Conservation (phyloP, 164 flowering plant genomes). For the Vitis labrusca region DNA sequence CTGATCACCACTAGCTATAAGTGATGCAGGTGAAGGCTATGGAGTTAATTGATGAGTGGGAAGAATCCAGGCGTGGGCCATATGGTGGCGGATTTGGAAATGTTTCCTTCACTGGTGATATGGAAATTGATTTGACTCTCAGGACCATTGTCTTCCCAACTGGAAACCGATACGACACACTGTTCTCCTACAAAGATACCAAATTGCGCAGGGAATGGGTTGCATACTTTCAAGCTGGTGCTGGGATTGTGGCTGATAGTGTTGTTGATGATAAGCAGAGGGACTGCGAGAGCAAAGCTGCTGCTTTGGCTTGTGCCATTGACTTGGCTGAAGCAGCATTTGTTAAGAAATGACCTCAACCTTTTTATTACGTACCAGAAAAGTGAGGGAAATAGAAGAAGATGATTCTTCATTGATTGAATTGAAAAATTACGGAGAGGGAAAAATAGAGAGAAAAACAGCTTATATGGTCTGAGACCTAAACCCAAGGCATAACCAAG, state of each 20-base stretch:
- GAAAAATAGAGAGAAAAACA: too few species aligned
- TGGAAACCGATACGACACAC: slow-evolving; percentile 54
- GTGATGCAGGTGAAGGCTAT: slow-evolving; percentile 80
- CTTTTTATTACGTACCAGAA: too few species aligned
- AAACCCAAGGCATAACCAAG: too few species aligned
- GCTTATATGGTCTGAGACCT: too few species aligned
- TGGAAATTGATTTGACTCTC: slow-evolving; percentile 86
- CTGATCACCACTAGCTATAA: background rate
- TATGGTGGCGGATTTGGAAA: slow-evolving; percentile 94
- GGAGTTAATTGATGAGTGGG: slow-evolving; percentile 83
- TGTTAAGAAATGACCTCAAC: background rate
- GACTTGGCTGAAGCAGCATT: slow-evolving; percentile 9
- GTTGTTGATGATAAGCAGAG: slow-evolving; percentile 14
- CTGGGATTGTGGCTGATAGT: slow-evolving; percentile 91
- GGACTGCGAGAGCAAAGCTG: slow-evolving; percentile 9
- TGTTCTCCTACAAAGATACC: slow-evolving; percentile 71
- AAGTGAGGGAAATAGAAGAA: too few species aligned
- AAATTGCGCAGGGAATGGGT: slow-evolving; percentile 74
- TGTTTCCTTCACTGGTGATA: slow-evolving; percentile 73
- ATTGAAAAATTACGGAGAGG: too few species aligned
- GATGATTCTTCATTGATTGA: too few species aligned
- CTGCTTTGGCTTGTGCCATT: slow-evolving; percentile 4
- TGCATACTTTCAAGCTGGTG: slow-evolving; percentile 92
- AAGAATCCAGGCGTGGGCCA: slow-evolving; percentile 78
- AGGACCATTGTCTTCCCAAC: slow-evolving; percentile 89